Conservation (phyloP, 768 basidiomycete species). For the Lactarius akahatsu region DNA sequence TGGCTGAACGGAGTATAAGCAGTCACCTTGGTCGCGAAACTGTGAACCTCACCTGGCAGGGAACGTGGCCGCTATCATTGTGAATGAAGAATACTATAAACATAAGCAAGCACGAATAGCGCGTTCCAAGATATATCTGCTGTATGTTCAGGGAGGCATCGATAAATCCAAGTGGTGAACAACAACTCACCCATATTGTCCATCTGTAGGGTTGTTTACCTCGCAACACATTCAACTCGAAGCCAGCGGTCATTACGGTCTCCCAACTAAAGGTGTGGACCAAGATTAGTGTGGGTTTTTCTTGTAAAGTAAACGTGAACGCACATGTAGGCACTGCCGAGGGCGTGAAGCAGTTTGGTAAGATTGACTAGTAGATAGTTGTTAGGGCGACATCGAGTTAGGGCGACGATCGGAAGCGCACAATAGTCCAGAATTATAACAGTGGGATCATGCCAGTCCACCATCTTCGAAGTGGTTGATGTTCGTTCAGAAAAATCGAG, state of each 20-base stretch:
- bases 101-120: background rate
- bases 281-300: background rate
- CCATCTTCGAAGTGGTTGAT: background rate
- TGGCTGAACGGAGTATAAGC: background rate
- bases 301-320: background rate
- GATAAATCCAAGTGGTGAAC: background rate
- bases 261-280: background rate
- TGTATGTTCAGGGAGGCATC: background rate
- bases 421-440: background rate
- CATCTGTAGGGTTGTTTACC: slow-evolving; percentile 14
- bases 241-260: background rate
- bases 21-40: no score
- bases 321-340: background rate
- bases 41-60: background rate
- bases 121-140: slow-evolving; percentile 14
- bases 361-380: background rate
- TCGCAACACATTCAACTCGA: slow-evolving; percentile 3
- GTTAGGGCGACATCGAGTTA: background rate
- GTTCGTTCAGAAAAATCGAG: background rate
- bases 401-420: background rate
- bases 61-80: background rate
- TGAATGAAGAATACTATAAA: background rate
- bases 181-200: background rate
- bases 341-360: background rate
- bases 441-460: background rate